Conservation (phyloP, 805 yeast species). For the Metschnikowia continentalis region DNA sequence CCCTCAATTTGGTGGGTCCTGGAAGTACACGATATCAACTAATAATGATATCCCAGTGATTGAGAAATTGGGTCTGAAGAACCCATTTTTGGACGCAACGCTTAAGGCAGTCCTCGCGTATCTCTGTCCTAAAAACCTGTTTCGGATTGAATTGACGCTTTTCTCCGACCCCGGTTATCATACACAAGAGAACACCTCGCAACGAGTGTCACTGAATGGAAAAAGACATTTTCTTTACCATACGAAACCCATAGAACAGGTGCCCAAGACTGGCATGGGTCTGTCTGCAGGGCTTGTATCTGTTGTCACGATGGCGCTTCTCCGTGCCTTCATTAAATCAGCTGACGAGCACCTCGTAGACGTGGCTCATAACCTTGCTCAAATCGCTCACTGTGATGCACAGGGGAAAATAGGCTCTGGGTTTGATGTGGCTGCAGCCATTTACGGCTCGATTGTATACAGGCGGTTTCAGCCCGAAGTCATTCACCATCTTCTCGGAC, state of each 20-base stretch:
- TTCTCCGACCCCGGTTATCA: constrained; percentile 89
- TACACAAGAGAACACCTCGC: constrained; percentile 53
- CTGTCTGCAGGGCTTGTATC: constrained; percentile 93
- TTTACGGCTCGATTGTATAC: constrained; percentile 83
- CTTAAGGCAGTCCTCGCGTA: constrained; percentile 54
- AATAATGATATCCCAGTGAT: background rate
- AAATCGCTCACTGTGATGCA: constrained; percentile 87
- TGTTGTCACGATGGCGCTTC: constrained; percentile 67
- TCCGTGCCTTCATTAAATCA: constrained; percentile 31
- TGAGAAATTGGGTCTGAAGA: constrained; percentile 36
- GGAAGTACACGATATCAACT: constrained; percentile 48
- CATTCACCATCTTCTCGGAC: constrained; percentile 37
- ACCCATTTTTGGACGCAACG: constrained; percentile 74
- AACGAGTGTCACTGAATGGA: constrained; percentile 32
- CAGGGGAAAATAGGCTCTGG: constrained; percentile 97
- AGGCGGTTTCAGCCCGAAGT: constrained; percentile 63
- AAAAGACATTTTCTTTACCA: constrained; percentile 57
- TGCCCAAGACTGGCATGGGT: constrained; percentile 92
- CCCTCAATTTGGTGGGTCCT: constrained; percentile 74
- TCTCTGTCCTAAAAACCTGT: constrained; percentile 28
- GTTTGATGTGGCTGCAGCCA: constrained; percentile 94
- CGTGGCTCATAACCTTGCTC: constrained; percentile 78
- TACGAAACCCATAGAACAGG: constrained; percentile 53
- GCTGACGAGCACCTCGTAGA: constrained; percentile 16
- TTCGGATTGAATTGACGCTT: constrained; percentile 48